A percentile compares a stretch with the other conserved stretches of the same genome.
Conservation (phyloP, 148 eudicot genomes). For the Rhododendron williamsianum region DNA sequence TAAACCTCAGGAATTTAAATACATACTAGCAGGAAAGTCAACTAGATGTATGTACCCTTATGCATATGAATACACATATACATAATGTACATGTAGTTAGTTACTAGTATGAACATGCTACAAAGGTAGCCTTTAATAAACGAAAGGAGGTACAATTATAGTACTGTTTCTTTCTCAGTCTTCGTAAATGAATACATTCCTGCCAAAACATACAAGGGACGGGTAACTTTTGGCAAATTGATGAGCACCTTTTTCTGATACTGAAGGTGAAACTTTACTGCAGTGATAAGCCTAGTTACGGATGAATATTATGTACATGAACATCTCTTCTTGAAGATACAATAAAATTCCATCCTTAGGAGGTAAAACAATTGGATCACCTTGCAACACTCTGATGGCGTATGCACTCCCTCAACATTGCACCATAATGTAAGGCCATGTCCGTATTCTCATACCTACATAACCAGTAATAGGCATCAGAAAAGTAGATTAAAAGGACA, state of each 20-base stretch:
- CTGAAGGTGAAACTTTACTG: not conserved
- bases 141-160: not conserved
- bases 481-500: constrained; percentile 3
- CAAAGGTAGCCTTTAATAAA: not conserved
- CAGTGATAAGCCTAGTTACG: not conserved
- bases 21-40: not conserved
- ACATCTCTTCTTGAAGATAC: not conserved
- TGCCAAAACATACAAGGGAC: not conserved
- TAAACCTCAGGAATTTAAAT: not conserved
- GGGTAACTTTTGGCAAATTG: not conserved
- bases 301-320: not conserved
- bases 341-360: not conserved
- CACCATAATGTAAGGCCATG: constrained; percentile 90
- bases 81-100: not conserved
- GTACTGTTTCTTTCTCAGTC: not conserved
- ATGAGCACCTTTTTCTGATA: not conserved
- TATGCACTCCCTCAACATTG: constrained; percentile 98
- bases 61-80: not conserved
- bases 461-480: constrained; percentile 16
- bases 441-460: constrained; percentile 72
- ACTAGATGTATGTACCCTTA: not conserved
- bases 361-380: constrained; percentile 31
- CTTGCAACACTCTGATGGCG: constrained; percentile 97
- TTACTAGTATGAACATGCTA: no score
- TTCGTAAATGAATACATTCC: not conserved